Percentiles rank a stretch among this genome's conserved stretches.
Conservation (phyloP, 1,284 basidiomycete genomes). For the Melampsora larici-populina region DNA sequence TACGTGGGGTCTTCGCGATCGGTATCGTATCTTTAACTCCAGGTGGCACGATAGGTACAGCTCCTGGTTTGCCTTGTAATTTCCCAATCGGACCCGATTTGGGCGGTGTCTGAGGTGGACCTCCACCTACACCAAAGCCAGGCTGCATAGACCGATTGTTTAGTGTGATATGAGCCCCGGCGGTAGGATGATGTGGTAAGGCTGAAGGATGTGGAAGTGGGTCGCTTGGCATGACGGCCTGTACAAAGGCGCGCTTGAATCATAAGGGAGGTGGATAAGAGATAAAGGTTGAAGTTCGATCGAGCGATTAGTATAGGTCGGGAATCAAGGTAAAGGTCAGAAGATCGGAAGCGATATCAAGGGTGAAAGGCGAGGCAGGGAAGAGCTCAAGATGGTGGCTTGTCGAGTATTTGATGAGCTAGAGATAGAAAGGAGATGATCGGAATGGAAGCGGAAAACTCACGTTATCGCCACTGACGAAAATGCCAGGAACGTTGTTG, state of each 20-base stretch:
- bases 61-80: conserved; percentile 51
- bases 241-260: background rate
- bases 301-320: too few relatives aligned
- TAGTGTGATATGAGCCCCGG: conserved; percentile 61
- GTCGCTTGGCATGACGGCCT: conserved; percentile 65
- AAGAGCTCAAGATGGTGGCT: background rate
- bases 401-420: background rate
- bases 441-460: background rate
- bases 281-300: too few relatives aligned
- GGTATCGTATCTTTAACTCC: conserved; percentile 84
- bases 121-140: conserved; percentile 48
- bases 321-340: background rate
- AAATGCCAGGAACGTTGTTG: conserved; percentile 33
- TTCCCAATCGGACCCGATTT: conserved; percentile 57
- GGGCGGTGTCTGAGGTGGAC: conserved; percentile 55
- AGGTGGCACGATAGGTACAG: conserved; percentile 43
- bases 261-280: background rate
- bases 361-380: background rate
- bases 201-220: conserved; percentile 59
- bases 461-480: conserved; percentile 42
- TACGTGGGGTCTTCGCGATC: conserved; percentile 88
- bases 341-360: conserved; percentile 6
- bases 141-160: conserved; percentile 59
- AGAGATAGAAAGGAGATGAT: background rate
- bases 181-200: conserved; percentile 61